A percentile compares a stretch with the other conserved stretches of the same genome.
These are phyloP conservation scores for Claviceps monticola DNA, from an alignment of 2,329 filamentous ascomycete species.

Conservation along the genomic window DNA sequence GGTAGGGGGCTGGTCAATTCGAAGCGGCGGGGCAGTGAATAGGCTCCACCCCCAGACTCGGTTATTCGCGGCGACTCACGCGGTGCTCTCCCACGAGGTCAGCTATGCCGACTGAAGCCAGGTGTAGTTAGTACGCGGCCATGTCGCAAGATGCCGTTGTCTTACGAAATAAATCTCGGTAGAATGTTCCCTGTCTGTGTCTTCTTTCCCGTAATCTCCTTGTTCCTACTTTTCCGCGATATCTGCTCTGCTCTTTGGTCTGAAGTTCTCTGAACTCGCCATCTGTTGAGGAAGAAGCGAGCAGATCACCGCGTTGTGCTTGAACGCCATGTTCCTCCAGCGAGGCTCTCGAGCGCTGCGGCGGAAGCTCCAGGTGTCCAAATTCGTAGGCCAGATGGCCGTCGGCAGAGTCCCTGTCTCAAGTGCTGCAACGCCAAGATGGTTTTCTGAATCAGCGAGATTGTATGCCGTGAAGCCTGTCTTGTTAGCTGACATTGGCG, in stretches of 20 bases:
- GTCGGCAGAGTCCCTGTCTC: slow-evolving; percentile 16
- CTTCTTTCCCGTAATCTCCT: not conserved
- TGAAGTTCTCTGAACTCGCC: not conserved
- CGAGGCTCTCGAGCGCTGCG: slow-evolving; percentile 35
- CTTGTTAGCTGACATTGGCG: slow-evolving; percentile 71
- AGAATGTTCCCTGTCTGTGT: not conserved
- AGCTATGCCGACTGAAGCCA: slow-evolving; percentile 24
- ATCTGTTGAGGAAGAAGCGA: not conserved
- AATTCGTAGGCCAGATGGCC: slow-evolving; percentile 22
- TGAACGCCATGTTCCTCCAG: slow-evolving; percentile 38
- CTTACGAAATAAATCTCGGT: no score
- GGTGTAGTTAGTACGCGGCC: slow-evolving; percentile 1
- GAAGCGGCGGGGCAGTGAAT: no score
- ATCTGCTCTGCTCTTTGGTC: not conserved
- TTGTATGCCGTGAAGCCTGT: slow-evolving; percentile 60
- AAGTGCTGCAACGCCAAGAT: slow-evolving; percentile 21
- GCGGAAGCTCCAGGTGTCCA: slow-evolving; percentile 36
- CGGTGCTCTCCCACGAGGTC: slow-evolving; percentile 9
- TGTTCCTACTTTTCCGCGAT: not conserved
- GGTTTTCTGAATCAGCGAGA: slow-evolving; percentile 36
- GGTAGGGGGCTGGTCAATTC: not conserved
- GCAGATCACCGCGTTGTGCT: not conserved
- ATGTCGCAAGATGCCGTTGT: not conserved
- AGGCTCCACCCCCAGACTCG: slow-evolving; percentile 9
- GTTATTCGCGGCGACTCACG: slow-evolving; percentile 22